phyloP scores from a whole-genome alignment of 2,329 filamentous ascomycete genomes.

The Verticillium isaacii region DNA sequence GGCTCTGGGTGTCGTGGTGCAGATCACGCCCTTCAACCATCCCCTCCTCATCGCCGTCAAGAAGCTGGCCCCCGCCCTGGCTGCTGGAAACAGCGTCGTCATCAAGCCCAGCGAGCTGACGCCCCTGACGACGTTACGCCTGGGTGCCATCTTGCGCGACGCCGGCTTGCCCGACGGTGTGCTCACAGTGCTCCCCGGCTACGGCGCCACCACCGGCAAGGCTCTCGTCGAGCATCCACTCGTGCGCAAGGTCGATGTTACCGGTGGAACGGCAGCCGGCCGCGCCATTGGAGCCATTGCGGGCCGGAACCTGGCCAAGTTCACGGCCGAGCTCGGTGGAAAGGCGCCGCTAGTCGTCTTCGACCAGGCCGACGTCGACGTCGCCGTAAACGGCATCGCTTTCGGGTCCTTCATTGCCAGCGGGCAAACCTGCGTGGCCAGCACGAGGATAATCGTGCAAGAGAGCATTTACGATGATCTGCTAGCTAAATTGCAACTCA shows the following conservation, averaged over 20 bases:
- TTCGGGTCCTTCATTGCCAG: constrained; percentile 52
- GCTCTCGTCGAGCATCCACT: constrained; percentile 46
- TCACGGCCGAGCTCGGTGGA: constrained; percentile 68
- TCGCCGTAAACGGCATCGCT: constrained; percentile 65
- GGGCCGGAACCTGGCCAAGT: constrained; percentile 62
- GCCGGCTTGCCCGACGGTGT: constrained; percentile 69
- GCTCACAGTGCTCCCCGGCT: constrained; percentile 56
- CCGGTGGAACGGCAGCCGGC: constrained; percentile 68
- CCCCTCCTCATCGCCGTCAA: constrained; percentile 53
- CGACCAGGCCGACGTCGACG: constrained; percentile 57
- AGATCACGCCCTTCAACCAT: constrained; percentile 56
- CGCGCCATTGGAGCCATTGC: constrained; percentile 63
- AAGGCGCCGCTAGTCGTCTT: constrained; percentile 68
- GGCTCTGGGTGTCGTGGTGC: constrained; percentile 53
- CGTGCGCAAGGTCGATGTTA: constrained; percentile 67
- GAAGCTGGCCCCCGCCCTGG: constrained; percentile 57
- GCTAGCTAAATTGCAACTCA: constrained; percentile 57
- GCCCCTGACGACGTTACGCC: constrained; percentile 54
- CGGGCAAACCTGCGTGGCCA: constrained; percentile 60
- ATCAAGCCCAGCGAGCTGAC: constrained; percentile 61
- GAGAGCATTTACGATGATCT: constrained; percentile 62
- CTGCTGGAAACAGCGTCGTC: constrained; percentile 54
- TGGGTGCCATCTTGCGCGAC: constrained; percentile 55
- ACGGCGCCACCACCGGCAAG: constrained; percentile 46
- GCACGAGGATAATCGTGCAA: constrained; percentile 71